Conservation (phyloP, 1,284 basidiomycete genomes). For the Peniophora sp. region DNA sequence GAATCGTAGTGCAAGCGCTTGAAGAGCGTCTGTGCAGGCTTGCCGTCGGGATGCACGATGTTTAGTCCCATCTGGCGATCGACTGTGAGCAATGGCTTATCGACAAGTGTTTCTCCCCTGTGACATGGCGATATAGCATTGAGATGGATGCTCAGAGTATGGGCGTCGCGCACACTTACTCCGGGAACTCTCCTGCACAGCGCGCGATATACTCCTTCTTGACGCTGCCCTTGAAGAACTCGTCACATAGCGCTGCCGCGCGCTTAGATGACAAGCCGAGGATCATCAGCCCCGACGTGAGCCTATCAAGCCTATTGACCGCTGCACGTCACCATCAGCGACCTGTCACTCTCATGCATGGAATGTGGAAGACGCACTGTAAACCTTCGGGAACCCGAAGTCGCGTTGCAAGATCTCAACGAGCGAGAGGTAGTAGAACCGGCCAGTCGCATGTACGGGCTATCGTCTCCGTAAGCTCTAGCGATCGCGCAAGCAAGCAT, state of each 20-base stretch:
- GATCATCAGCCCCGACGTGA: conserved; percentile 97
- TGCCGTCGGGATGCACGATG: conserved; percentile 89
- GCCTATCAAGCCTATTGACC: conserved; percentile 88
- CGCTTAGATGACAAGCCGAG: conserved; percentile 72
- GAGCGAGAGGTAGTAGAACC: conserved; percentile 84
- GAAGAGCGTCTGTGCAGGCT: conserved; percentile 89
- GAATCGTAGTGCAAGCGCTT: conserved; percentile 79
- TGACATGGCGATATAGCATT: too few relatives aligned
- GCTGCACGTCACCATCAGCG: conserved; percentile 40
- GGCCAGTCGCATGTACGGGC: conserved; percentile 86
- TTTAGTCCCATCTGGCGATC: conserved; percentile 88
- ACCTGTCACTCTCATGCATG: background rate
- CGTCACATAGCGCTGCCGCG: conserved; percentile 67
- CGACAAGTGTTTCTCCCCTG: conserved; percentile 76
- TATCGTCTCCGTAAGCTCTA: conserved; percentile 21
- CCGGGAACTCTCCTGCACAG: conserved; percentile 77
- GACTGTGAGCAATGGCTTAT: conserved; percentile 84
- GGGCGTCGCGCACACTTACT: too few relatives aligned
- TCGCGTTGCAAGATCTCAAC: conserved; percentile 84
- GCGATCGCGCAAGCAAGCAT: conserved; percentile 4
- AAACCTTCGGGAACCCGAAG: conserved; percentile 76
- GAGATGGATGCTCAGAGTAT: too few relatives aligned
- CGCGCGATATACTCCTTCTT: conserved; percentile 90
- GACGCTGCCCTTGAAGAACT: conserved; percentile 78
- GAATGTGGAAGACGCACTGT: conserved; percentile 48